Evolutionary conservation across 345 rosid genomes (phyloP).

Genomic region (Pistacia vera): DNA sequence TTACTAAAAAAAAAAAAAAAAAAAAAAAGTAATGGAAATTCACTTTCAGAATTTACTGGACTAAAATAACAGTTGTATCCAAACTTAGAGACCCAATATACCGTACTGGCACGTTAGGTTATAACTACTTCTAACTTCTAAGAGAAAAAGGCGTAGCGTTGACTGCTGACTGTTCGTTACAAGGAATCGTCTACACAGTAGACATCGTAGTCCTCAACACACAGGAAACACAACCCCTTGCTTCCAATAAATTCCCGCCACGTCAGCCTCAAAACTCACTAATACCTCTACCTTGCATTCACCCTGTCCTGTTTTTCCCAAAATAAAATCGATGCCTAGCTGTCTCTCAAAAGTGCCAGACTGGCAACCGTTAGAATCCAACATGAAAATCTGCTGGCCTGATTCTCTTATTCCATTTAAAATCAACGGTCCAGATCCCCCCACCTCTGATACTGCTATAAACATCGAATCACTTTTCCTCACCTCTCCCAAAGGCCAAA

Average conservation of each 20-base stretch:
- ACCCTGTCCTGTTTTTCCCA: background rate
- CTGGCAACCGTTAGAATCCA: conserved; percentile 37
- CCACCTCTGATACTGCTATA: too few species aligned
- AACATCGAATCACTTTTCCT: background rate
- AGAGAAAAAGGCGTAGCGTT: too few species aligned
- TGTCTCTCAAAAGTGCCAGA: conserved; percentile 32
- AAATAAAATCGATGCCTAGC: background rate
- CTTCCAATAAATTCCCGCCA: background rate
- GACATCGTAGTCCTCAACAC: background rate
- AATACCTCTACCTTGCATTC: background rate
- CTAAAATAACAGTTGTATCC: too few species aligned
- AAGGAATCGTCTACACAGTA: too few species aligned
- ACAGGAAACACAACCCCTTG: background rate
- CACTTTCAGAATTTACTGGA: too few species aligned
- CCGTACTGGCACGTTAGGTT: too few species aligned
- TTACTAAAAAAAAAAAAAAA: too few species aligned
- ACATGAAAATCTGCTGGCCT: conserved; percentile 21
- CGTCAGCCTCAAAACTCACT: background rate
- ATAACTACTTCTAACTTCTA: too few species aligned
- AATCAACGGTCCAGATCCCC: conserved; percentile 38
- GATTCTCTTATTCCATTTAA: background rate
- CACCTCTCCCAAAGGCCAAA: background rate
- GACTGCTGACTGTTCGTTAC: too few species aligned
- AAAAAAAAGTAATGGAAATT: too few species aligned
- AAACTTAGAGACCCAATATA: too few species aligned